Base-by-base conservation (phyloP, 1,284 basidiomycete species). In the Vanrija sp. region DNA sequence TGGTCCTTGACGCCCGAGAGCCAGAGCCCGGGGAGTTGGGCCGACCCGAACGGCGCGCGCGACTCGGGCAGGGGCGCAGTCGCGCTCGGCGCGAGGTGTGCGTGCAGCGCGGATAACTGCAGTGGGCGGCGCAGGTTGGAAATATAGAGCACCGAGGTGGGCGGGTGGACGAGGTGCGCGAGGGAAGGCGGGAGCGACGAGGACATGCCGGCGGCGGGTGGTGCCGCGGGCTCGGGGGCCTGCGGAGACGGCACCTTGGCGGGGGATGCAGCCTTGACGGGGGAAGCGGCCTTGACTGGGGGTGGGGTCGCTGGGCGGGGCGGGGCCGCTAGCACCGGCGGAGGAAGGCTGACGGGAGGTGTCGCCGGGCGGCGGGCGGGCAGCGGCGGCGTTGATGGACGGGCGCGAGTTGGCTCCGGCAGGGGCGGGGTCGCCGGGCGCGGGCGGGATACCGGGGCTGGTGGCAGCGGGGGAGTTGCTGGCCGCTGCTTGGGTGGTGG, bases 121-220 rank as follows among this genome's bases (percentile, higher is more conserved):
- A 76, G 56, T 18, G 76, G 76, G 20, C 76, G 68, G 23, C 67
- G 66, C 10, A 77, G 66, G 53, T 74, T 73, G 19, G 65, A 60
- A 47, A 77, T 71, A 66, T 74, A 76, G 2, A 77, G 45, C 2
- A 66, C 61, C 5, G 54, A 57, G 3, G 68, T 73, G 1, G 74
- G 72, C 1, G 70, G 70, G 52, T 73, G 63, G 9, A 55, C 45
- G 20, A 71, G 61, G 44, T 74, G 71, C 2, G 66, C 51, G 3
- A 75, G 56, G 12, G 62, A 60, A 1, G 62, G 16, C 3, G 72
- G 69, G 3, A 71, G 61, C 19, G 63, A 14, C 4, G 31, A 14
- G 31, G 54, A 14, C 31, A 31, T 31, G 31, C 4, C 9, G 31
- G 23, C 18, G 53, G 49, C 19, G 35, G 44, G 38, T 9, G 31